phyloP scores from a whole-genome alignment of 2,329 filamentous ascomycete species.

The Daldinia eschscholtzii region DNA sequence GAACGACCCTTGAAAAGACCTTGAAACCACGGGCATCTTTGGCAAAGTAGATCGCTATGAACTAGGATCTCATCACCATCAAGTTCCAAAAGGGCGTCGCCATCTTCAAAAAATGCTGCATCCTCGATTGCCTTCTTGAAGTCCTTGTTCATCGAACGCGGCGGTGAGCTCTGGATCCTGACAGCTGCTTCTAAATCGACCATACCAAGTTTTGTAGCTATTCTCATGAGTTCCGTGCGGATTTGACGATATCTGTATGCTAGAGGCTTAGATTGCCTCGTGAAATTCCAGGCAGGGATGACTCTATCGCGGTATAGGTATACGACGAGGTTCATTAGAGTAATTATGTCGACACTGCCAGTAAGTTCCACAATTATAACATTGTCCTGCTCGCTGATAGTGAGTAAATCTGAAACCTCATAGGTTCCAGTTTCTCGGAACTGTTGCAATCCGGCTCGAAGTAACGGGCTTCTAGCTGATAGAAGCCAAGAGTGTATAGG shows the following conservation, averaged over 20 bases:
- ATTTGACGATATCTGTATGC: constrained; percentile 83
- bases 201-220: constrained; percentile 80
- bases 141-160: constrained; percentile 75
- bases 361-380: constrained; percentile 73
- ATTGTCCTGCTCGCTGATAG: constrained; percentile 65
- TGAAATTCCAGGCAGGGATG: constrained; percentile 89
- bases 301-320: constrained; percentile 85
- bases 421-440: constrained; percentile 67
- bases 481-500: constrained; percentile 88
- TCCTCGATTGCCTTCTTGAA: constrained; percentile 78
- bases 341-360: constrained; percentile 78
- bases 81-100: constrained; percentile 83
- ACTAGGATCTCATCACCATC: constrained; percentile 77
- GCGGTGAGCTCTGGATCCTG: constrained; percentile 77
- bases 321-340: constrained; percentile 81
- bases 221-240: constrained; percentile 86
- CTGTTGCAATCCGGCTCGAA: constrained; percentile 72
- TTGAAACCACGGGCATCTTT: constrained; percentile 91
- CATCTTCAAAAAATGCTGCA: constrained; percentile 78
- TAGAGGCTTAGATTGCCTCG: constrained; percentile 72
- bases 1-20: constrained; percentile 91
- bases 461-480: constrained; percentile 76
- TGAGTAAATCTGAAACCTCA: constrained; percentile 70
- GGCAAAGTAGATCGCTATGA: constrained; percentile 84
- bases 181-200: constrained; percentile 80